Percentiles rank a stretch among this genome's conserved stretches.
phyloP scores from a whole-genome alignment of 2,329 filamentous ascomycete species.

The Nigrospora oryzae region DNA sequence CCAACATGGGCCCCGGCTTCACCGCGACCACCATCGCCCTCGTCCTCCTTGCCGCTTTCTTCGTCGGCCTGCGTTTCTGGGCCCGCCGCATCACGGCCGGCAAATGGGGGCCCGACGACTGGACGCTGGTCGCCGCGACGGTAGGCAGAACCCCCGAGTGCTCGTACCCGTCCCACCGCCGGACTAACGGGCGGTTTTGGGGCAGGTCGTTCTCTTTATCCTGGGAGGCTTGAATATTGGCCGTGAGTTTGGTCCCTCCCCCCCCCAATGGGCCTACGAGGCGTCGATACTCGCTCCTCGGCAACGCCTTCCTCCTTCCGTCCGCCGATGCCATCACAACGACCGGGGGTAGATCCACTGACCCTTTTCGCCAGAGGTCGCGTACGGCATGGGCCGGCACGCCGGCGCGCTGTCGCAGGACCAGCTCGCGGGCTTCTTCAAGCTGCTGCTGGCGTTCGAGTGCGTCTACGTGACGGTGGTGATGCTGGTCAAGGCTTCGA shows the following conservation, averaged over 20 bases:
- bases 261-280: background rate
- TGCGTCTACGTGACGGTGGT: conserved; percentile 9
- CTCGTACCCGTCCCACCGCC: no score
- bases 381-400: conserved; percentile 7
- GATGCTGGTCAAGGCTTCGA: conserved; percentile 11
- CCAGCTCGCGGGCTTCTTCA: conserved; percentile 3
- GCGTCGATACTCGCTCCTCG: background rate
- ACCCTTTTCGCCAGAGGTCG: conserved; percentile 4
- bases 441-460: conserved; percentile 7
- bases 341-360: background rate
- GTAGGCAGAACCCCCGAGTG: background rate
- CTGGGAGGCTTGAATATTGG: conserved; percentile 7
- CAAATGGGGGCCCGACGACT: conserved; percentile 7
- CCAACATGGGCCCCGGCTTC: background rate
- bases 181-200: background rate
- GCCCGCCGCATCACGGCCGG: conserved; percentile 3
- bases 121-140: conserved; percentile 5
- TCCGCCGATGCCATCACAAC: background rate
- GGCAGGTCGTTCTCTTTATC: conserved; percentile 3
- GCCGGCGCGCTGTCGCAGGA: background rate
- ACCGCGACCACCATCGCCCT: background rate
- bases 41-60: conserved; percentile 6
- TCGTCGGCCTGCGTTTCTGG: conserved; percentile 7
- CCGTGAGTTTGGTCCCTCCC: conserved; percentile 3
- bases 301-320: background rate